These are phyloP conservation scores for Volvox africanus DNA, from an alignment of 139 green algal genomes.

Conservation along the genomic window DNA sequence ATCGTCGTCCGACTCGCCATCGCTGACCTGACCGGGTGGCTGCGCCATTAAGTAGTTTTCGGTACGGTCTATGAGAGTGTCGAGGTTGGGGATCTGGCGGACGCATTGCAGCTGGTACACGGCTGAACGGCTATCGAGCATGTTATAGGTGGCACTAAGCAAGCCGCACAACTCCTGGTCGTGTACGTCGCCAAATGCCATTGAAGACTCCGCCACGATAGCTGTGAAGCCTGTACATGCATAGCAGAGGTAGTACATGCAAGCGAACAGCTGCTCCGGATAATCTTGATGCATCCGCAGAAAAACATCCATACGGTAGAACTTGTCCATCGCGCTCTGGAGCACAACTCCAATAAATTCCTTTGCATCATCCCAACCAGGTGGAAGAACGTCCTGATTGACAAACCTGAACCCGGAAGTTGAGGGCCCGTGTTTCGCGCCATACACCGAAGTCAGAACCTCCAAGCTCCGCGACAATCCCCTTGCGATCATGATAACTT, in stretches of 20 bases:
- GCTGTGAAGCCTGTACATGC: neutral
- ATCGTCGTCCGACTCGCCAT: constrained; percentile 15
- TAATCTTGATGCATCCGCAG: constrained; percentile 14
- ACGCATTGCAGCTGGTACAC: neutral
- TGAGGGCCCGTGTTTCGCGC: constrained; percentile 3
- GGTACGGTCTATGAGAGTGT: neutral
- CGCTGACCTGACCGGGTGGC: constrained; percentile 1
- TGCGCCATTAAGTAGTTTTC: neutral
- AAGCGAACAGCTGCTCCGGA: constrained; percentile 25
- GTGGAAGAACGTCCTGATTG: neutral
- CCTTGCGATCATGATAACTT: neutral
- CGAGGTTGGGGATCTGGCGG: neutral
- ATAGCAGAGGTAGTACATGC: constrained; percentile 31
- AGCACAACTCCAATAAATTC: constrained; percentile 20
- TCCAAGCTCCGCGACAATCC: neutral
- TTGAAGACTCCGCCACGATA: neutral
- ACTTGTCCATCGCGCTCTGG: neutral
- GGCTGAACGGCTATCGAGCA: constrained; percentile 18
- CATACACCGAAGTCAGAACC: constrained; percentile 12
- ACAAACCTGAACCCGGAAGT: neutral
- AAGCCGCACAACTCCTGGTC: constrained; percentile 4
- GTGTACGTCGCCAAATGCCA: neutral
- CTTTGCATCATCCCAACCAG: constrained; percentile 16
- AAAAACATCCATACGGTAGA: constrained; percentile 14
- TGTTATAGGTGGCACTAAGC: neutral